Evolutionary conservation across 495 filamentous ascomycete species (phyloP).

Genomic region (Daldinia loculata): DNA sequence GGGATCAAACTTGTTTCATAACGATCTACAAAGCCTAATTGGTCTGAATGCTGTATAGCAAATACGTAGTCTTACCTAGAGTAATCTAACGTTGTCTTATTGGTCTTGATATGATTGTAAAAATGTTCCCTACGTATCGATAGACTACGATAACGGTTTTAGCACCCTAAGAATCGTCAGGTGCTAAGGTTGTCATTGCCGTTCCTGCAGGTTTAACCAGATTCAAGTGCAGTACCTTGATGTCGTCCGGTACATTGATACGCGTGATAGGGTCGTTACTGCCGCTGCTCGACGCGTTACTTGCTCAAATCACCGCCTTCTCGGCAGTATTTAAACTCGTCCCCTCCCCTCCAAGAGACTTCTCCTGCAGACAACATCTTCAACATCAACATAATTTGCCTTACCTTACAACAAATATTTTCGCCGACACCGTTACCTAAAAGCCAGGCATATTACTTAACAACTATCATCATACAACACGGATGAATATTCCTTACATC

Average conservation of each 20-base stretch:
- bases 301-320: neutral
- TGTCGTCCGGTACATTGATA: neutral
- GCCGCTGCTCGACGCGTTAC: neutral
- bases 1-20: too few species aligned
- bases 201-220: neutral
- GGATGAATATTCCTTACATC: too few species aligned
- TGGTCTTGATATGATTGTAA: neutral
- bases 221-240: neutral
- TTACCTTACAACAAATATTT: too few species aligned
- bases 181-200: neutral
- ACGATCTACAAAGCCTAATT: too few species aligned
- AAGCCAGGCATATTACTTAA: too few species aligned
- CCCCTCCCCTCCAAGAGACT: neutral
- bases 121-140: neutral
- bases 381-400: neutral
- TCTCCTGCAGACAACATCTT: neutral
- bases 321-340: neutral
- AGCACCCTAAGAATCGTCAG: neutral
- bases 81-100: neutral
- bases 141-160: neutral
- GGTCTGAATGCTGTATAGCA: too few species aligned
- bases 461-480: too few species aligned
- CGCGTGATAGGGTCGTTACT: neutral
- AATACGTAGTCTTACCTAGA: neutral
- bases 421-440: too few species aligned